Evolutionary conservation across 192 early-diverging fungal genomes (phyloP), one percentile per base, ranked within the genome.

Genomic region (Gaertneriomyces sp.): DNA sequence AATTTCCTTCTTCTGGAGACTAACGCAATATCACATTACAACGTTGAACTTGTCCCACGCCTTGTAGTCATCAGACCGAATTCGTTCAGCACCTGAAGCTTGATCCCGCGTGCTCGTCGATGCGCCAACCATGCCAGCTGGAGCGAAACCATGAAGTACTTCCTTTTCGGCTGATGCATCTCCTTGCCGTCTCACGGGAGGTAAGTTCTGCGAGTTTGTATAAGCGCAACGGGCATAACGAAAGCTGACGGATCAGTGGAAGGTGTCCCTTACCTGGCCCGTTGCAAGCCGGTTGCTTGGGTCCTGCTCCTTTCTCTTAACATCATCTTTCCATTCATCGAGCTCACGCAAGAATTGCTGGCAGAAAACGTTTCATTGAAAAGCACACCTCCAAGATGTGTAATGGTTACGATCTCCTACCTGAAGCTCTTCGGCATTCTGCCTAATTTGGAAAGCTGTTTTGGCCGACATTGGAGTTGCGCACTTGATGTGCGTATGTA

Each of bases 21-120:
- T 25, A 42, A 5, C 47, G 12, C 17, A 20, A 55, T 20, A 16
- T 56, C 54, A 60, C 63, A 33, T 25, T 44, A 76, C 74, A 55
- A 74, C 74, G 45, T 79, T 71, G 57, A 79, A 79, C 62, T 70
- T 68, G 56, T 76, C 78, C 78, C 78, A 80, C 6, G 64, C 54
- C n/a, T 55, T 11, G 53, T 80, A 80, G 47, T 80, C 74, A 40
- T 58, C 68, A 4, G 52, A 41, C 11, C 39, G 58, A 45, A 75
- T 71, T 20, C 53, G 42, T 40, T 45, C 50, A 9, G 14, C 7
- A 40, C 58, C 39, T 40, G 40, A 45, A 54, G 44, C 16, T 19
- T 41, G 1, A 0, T 38, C 4, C 58, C 12, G 14, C 16, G 11
- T 43, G 33, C 44, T 58, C 11, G 45, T 17, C 7, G 25, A 6